These are phyloP conservation scores for Mycena citricolor DNA, from an alignment of 1,284 basidiomycete genomes.

Conservation along the genomic window DNA sequence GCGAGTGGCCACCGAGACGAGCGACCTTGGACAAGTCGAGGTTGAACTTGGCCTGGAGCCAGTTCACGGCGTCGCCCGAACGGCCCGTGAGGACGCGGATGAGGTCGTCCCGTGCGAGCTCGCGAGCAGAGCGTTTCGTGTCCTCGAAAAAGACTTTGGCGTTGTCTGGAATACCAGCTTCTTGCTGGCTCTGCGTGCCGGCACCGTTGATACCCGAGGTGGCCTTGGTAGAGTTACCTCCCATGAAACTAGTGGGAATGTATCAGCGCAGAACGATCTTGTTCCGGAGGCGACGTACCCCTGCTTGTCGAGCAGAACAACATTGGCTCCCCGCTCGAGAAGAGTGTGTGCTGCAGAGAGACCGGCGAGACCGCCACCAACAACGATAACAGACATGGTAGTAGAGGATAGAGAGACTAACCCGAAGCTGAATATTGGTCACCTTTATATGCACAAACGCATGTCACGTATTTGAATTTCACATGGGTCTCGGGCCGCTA, in stretches of 20 bases:
- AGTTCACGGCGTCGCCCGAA: constrained; percentile 96
- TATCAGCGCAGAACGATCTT: constrained; percentile 15
- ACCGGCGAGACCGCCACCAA: constrained; percentile 92
- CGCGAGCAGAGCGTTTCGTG: constrained; percentile 92
- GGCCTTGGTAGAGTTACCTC: constrained; percentile 94
- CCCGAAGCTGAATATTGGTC: too few species aligned
- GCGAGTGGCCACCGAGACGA: constrained; percentile 92
- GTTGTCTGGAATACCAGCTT: constrained; percentile 80
- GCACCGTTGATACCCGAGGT: constrained; percentile 94
- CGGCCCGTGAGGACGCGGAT: constrained; percentile 94
- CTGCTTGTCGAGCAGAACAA: constrained; percentile 91
- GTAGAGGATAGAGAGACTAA: constrained; percentile 25
- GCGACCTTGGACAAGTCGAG: constrained; percentile 96
- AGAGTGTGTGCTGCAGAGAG: constrained; percentile 94
- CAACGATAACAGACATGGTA: constrained; percentile 80
- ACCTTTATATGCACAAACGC: too few species aligned
- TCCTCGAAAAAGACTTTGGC: constrained; percentile 92
- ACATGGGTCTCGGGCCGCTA: too few species aligned
- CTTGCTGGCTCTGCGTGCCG: constrained; percentile 81
- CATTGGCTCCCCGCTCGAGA: constrained; percentile 93
- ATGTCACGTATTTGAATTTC: too few species aligned
- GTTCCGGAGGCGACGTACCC: constrained; percentile 39
- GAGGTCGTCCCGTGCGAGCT: constrained; percentile 94
- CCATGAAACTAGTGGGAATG: constrained; percentile 76
- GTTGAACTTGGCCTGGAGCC: constrained; percentile 86